A percentile compares a stretch with the other conserved stretches of the same genome.
These are phyloP conservation scores for Nymphaea thermarum DNA, from an alignment of 164 flowering plant genomes.

Conservation along the genomic window DNA sequence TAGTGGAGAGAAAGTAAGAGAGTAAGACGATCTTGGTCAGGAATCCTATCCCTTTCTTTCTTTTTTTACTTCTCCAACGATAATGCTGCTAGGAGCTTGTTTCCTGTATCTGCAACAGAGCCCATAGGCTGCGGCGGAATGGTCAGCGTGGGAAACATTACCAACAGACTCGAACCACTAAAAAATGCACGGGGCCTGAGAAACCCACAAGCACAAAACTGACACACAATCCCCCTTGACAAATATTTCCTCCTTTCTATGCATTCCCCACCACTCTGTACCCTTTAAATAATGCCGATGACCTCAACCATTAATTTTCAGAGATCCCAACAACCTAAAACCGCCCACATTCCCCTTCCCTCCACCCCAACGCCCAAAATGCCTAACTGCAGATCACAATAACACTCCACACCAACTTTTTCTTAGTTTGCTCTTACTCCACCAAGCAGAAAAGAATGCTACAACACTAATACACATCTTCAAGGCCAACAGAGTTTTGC, in stretches of 20 bases:
- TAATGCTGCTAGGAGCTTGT: conserved; percentile 27
- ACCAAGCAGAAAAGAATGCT: not conserved
- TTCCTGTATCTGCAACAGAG: conserved; percentile 66
- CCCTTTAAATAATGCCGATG: not conserved
- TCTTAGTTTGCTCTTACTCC: not conserved
- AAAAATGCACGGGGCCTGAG: conserved; percentile 20
- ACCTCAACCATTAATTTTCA: not conserved
- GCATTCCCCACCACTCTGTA: conserved; percentile 6
- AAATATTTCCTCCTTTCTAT: conserved; percentile 9
- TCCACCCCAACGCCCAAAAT: not conserved
- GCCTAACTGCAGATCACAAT: not conserved
- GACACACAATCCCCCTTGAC: conserved; percentile 27
- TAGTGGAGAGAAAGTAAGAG: conserved; percentile 15
- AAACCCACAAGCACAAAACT: conserved; percentile 51
- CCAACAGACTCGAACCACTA: conserved; percentile 40
- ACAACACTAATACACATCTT: not conserved
- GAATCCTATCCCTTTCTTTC: not conserved
- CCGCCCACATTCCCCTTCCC: not conserved
- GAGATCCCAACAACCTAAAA: not conserved
- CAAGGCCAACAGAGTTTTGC: not conserved
- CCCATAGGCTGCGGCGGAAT: conserved; percentile 57
- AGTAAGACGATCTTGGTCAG: conserved; percentile 11
- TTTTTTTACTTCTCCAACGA: not conserved
- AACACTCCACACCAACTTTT: not conserved
- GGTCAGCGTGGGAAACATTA: conserved; percentile 66